Conservation (phyloP, 768 basidiomycete species). For the Rhodotorula taiwanensis region DNA sequence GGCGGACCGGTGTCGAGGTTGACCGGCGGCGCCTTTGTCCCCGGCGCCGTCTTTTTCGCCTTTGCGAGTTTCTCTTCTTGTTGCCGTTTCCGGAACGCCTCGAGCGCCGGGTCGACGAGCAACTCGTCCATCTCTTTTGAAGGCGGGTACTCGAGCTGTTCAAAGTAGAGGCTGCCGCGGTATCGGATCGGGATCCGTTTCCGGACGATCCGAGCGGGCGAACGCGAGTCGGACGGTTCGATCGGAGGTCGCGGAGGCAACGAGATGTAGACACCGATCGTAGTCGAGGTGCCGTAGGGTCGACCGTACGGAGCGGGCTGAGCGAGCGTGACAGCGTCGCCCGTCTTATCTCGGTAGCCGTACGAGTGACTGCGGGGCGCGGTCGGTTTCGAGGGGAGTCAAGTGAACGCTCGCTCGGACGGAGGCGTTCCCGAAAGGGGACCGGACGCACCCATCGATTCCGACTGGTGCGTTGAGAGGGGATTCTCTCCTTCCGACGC, state of each 20-base stretch:
- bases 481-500: constrained; percentile 87
- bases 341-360: constrained; percentile 80
- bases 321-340: constrained; percentile 81
- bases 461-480: constrained; percentile 90
- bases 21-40: constrained; percentile 45
- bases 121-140: constrained; percentile 87
- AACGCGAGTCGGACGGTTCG: constrained; percentile 44
- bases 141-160: constrained; percentile 78
- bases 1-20: constrained; percentile 44
- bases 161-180: constrained; percentile 96
- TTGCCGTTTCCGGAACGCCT: constrained; percentile 53
- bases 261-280: constrained; percentile 86
- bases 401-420: too few species aligned
- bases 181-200: constrained; percentile 90
- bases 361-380: constrained; percentile 53
- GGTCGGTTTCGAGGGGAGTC: too few species aligned
- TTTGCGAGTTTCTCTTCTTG: constrained; percentile 54
- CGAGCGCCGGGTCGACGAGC: constrained; percentile 57
- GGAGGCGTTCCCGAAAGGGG: neutral
- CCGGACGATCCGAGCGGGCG: constrained; percentile 75
- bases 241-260: constrained; percentile 54
- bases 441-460: constrained; percentile 56
- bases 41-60: constrained; percentile 55
- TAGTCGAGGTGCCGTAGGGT: constrained; percentile 71
- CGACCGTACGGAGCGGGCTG: constrained; percentile 70